Evolutionary conservation across 208 protist species (phyloP), one percentile per base, ranked within the genome.

Genomic region (Lotmaria passim): DNA sequence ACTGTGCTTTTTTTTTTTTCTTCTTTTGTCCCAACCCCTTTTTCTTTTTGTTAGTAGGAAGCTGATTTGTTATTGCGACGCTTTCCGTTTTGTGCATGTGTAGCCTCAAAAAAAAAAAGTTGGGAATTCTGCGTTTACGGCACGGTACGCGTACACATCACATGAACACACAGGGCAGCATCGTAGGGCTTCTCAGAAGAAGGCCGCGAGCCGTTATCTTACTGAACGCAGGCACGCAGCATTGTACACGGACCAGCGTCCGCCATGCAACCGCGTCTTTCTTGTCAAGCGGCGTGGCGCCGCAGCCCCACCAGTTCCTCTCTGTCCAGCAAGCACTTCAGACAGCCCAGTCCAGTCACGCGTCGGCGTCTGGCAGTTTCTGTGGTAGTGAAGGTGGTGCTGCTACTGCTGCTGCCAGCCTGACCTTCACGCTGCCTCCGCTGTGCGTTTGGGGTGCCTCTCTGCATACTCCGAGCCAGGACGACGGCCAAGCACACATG

Each of bases 351-450:
- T 53, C 30, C 30, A 6, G 34, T 7, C 24, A 5, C 33, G 19
- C 24, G 30, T 6, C 14, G 10, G 30, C 3, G 19, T 23, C 51
- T n/a, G n/a, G n/a, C n/a, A n/a, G n/a, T n/a, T n/a, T n/a, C n/a
- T n/a, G n/a, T n/a, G n/a, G n/a, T n/a, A 4, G 30, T 38, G 47
- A 23, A 24, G 6, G 19, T 14, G 33, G 52, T 26, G 21, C 15
- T 4, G 33, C 33, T 14, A 33, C 23, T 38, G 12, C 62, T 24
- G 63, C 68, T 1, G 71, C 74, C 5, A 76, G 77, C n/a, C 41
- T 89, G 47, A 82, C 78, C 50, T 38, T 89, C 43, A 65, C 73
- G 14, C 31, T 89, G 30, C 83, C 83, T 11, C 83, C 83, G 31
- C 52, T 85, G 33, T 83, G 70, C 60, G 70, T 70, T 10, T 89